phyloP scores from a whole-genome alignment of 2,329 filamentous ascomycete genomes.

The Colletotrichum siamense region DNA sequence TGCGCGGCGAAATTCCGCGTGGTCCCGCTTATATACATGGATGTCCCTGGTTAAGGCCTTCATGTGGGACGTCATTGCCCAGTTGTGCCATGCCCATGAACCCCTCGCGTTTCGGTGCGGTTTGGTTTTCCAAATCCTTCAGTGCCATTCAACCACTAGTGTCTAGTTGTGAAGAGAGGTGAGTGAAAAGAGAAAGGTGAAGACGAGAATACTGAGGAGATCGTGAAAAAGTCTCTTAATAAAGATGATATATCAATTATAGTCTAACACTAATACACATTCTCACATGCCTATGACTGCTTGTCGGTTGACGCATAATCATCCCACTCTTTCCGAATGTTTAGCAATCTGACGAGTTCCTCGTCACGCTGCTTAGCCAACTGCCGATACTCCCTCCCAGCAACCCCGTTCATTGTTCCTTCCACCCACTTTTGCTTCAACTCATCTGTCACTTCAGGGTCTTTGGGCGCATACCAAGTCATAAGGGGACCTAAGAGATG shows the following conservation, averaged over 20 bases:
- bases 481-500: conserved; percentile 14
- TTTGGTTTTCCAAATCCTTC: neutral
- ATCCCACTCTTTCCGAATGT: conserved; percentile 9
- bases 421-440: conserved; percentile 10
- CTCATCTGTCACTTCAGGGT: neutral
- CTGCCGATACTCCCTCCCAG: neutral
- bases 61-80: neutral
- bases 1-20: neutral
- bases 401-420: neutral
- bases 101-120: neutral
- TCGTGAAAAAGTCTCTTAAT: neutral
- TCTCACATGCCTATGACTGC: neutral
- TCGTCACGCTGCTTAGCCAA: conserved; percentile 2
- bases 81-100: neutral
- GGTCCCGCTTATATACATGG: neutral
- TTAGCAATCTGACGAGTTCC: conserved; percentile 3
- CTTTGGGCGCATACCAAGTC: conserved; percentile 14
- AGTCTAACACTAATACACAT: neutral
- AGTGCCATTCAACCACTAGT: neutral
- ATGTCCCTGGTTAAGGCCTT: neutral
- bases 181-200: neutral
- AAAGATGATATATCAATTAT: neutral
- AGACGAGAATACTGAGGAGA: neutral
- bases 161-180: neutral
- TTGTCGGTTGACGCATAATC: neutral